Evolutionary conservation across 805 yeast species (phyloP), one percentile per base, ranked within the genome.

Genomic region (Teunomyces funiuensis): DNA sequence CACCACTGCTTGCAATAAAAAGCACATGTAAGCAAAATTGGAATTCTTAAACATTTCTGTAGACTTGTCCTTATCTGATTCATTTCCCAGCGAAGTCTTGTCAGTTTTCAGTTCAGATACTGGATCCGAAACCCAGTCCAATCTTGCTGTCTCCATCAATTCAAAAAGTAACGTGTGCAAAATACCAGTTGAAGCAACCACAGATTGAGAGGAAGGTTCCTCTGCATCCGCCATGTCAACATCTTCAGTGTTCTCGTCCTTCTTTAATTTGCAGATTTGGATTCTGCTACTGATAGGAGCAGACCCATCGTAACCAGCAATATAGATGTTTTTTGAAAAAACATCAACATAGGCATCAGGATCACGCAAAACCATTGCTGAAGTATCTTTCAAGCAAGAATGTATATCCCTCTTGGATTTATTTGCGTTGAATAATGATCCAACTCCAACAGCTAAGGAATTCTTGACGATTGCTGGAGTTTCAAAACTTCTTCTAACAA

Each of bases 401-500:
- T 65, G 57, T 30, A 81, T 57, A 26, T 48, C 49, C 18, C 30
- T 30, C 20, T 42, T 42, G 20, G 25, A 18, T 9, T 28, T 39
- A 17, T 33, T 18, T 6, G 38, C 56, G 6, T 58, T 58, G 36
- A 81, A 71, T 22, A 71, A 62, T 18, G 63, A 66, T 3, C 71
- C 57, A 8, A 86, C 56, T 42, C 83, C 88, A 16, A 72, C 65
- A 0, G 63, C 51, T 52, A 87, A 76, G 28, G 76, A 62, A 7
- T 65, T 64, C 20, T 69, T 65, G 4, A 88, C 63, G 9, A 77
- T 63, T 0, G 69, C 73, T 0, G 65, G 57, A 2, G 79, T 75
- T 58, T 89, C 97, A 57, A 83, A 79, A 43, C 89, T 82, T 33
- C 85, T 70, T 55, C 96, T 75, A 1, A 83, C 58, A 25, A 88